Base-by-base conservation (phyloP, 345 rosid species). In the Streptanthus diversifolius region DNA sequence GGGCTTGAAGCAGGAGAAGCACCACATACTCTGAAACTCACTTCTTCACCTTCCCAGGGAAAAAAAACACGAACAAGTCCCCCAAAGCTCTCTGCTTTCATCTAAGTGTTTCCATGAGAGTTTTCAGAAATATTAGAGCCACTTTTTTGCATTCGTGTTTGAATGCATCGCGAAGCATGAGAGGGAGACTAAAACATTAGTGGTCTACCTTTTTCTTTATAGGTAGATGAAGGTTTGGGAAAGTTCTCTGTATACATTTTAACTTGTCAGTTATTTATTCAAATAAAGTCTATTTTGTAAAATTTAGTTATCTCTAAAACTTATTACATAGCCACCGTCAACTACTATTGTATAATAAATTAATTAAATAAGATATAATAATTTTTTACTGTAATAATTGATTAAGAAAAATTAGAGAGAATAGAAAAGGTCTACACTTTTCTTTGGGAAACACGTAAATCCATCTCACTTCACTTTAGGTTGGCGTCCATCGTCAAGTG, bases 181-280 rank as follows among this genome's bases (percentile, higher is more conserved):
- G 66, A 58, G 36, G 17, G 47, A 70, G 57, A 58, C 43, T 45
- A 15, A 14, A 69, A 43, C 49, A 56, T 33, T 45, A 59, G 66
- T 70, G 58, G 66, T 18, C 36, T 58, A 32, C 8, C 73, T 69
- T 69, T 66, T 51, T 36, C 7, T n/a, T 7, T 36, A n/a, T 19
- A n/a, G n/a, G n/a, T n/a, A n/a, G n/a, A n/a, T n/a, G n/a, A n/a
- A n/a, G n/a, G n/a, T n/a, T n/a, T n/a, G n/a, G n/a, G n/a, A n/a
- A n/a, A n/a, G n/a, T n/a, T n/a, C n/a, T n/a, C n/a, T n/a, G n/a
- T n/a, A n/a, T n/a, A n/a, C n/a, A n/a, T n/a, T n/a, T n/a, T n/a
- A n/a, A n/a, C n/a, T n/a, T n/a, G n/a, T n/a, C n/a, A n/a, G n/a
- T n/a, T n/a, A n/a, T n/a, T n/a, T n/a, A n/a, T n/a, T n/a, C n/a